A percentile compares a stretch with the other conserved stretches of the same genome.
phyloP scores from a whole-genome alignment of 2,329 filamentous ascomycete species.

The Ascocoryne sarcoides region DNA sequence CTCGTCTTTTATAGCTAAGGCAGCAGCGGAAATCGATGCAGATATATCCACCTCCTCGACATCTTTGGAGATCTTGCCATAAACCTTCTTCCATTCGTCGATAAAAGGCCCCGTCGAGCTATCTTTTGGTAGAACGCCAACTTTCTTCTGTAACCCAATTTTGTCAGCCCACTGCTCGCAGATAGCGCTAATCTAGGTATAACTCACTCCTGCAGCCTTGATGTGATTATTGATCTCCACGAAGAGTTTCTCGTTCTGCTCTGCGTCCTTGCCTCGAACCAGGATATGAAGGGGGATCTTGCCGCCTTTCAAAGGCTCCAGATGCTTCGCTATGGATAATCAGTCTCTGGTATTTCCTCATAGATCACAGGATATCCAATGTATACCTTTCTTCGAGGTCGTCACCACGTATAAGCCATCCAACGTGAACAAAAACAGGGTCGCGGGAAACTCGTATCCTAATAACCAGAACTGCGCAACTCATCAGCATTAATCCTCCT shows the following conservation, averaged over 20 bases:
- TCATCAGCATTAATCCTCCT: slow-evolving; percentile 7
- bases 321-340: slow-evolving; percentile 65
- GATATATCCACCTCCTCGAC: slow-evolving; percentile 83
- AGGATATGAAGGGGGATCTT: slow-evolving; percentile 89
- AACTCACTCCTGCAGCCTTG: slow-evolving; percentile 73
- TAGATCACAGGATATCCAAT: background rate
- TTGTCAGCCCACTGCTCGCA: slow-evolving; percentile 6
- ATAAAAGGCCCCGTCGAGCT: slow-evolving; percentile 79
- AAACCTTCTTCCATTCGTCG: slow-evolving; percentile 89
- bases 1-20: slow-evolving; percentile 90
- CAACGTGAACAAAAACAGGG: slow-evolving; percentile 82
- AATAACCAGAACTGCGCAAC: slow-evolving; percentile 80
- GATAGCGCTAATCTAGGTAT: background rate
- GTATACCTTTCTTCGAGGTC: slow-evolving; percentile 86
- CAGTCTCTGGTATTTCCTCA: slow-evolving; percentile 23
- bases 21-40: slow-evolving; percentile 68
- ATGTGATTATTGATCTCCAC: slow-evolving; percentile 76
- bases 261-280: slow-evolving; percentile 82
- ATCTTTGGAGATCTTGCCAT: slow-evolving; percentile 70
- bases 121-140: slow-evolving; percentile 81
- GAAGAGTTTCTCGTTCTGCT: slow-evolving; percentile 87
- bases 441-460: slow-evolving; percentile 96
- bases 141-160: slow-evolving; percentile 58
- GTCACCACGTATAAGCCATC: slow-evolving; percentile 89
- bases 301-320: slow-evolving; percentile 84